These are phyloP conservation scores for Leccinum aurantiacum DNA, from an alignment of 768 basidiomycete species.

Conservation along the genomic window DNA sequence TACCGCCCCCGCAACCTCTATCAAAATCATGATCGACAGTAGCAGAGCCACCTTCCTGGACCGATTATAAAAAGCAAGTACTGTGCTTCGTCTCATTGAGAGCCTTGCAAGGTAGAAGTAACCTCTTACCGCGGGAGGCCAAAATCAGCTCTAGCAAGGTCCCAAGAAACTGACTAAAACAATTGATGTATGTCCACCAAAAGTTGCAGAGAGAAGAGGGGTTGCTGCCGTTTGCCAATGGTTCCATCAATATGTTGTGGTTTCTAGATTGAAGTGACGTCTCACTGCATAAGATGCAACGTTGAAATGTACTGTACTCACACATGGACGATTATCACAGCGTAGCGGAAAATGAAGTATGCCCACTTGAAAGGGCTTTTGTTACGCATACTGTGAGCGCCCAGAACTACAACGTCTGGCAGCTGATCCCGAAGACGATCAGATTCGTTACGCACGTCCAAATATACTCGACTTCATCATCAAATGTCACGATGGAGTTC, in stretches of 20 bases:
- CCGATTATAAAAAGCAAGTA: slow-evolving; percentile 22
- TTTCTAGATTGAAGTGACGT: slow-evolving; percentile 4
- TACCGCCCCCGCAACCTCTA: no score
- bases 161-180: slow-evolving; percentile 6
- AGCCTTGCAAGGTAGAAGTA: background rate
- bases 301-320: slow-evolving; percentile 16
- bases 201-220: slow-evolving; percentile 4
- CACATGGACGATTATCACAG: slow-evolving; percentile 18
- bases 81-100: slow-evolving; percentile 9
- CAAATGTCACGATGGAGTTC: slow-evolving; percentile 14
- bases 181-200: slow-evolving; percentile 10
- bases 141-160: slow-evolving; percentile 18
- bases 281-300: background rate
- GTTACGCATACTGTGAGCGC: slow-evolving; percentile 22
- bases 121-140: slow-evolving; percentile 15
- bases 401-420: background rate
- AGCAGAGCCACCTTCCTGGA: slow-evolving; percentile 13
- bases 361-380: slow-evolving; percentile 29
- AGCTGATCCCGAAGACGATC: background rate
- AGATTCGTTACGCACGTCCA: slow-evolving; percentile 11
- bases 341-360: slow-evolving; percentile 30
- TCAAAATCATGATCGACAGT: slow-evolving; percentile 4
- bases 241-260: slow-evolving; percentile 14
- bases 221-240: slow-evolving; percentile 15
- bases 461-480: slow-evolving; percentile 22